Evolutionary conservation across 768 basidiomycete species (phyloP).

Genomic region (Albatrellus ellisii): DNA sequence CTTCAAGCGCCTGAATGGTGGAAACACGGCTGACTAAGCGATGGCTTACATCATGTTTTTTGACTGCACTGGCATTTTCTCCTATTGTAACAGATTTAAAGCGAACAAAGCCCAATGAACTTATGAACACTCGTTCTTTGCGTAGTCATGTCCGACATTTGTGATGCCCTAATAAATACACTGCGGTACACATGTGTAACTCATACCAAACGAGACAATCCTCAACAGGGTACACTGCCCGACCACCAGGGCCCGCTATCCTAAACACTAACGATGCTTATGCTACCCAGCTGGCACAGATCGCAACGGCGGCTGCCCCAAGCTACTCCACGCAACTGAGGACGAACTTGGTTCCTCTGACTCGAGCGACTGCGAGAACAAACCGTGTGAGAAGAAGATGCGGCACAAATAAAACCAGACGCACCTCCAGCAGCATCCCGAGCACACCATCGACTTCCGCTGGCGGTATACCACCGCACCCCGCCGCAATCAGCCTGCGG

Average conservation of each 20-base stretch:
- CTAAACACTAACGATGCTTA: conserved; percentile 4
- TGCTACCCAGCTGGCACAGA: conserved; percentile 11
- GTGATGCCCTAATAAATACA: not conserved
- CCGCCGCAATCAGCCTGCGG: conserved; percentile 76
- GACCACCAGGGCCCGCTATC: too few species aligned
- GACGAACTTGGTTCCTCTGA: conserved; percentile 66
- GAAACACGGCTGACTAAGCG: too few species aligned
- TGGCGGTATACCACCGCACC: conserved; percentile 76
- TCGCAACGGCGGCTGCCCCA: conserved; percentile 4
- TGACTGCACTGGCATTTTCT: too few species aligned
- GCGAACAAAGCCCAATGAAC: not conserved
- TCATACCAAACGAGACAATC: conserved; percentile 11
- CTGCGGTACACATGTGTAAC: not conserved
- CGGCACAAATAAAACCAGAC: conserved; percentile 14
- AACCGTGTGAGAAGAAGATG: conserved; percentile 1
- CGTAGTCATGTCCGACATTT: too few species aligned
- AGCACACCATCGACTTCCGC: conserved; percentile 84
- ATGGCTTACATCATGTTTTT: too few species aligned
- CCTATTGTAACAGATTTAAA: not conserved
- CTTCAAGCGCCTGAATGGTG: too few species aligned
- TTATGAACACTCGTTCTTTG: not conserved
- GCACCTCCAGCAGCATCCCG: conserved; percentile 73
- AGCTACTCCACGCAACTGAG: conserved; percentile 26
- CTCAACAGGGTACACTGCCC: too few species aligned
- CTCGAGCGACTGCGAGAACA: conserved; percentile 50